A percentile compares a stretch with the other conserved stretches of the same genome.
These are phyloP conservation scores for Fagus crenata DNA, from an alignment of 306 rosid genomes.

Conservation along the genomic window DNA sequence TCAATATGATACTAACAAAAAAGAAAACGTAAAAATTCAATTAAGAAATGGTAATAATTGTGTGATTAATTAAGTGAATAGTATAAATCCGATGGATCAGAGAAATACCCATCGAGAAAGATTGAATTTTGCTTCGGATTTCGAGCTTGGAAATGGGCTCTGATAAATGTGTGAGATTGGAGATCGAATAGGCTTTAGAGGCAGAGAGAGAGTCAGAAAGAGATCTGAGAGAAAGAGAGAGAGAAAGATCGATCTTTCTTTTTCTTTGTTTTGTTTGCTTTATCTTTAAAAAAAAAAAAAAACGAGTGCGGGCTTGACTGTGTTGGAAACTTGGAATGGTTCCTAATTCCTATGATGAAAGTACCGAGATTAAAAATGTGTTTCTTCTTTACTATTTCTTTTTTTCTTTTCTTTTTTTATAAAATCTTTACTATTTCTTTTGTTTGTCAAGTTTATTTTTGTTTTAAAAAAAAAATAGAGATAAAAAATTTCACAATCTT, in stretches of 20 bases:
- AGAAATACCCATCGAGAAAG: conserved; percentile 22
- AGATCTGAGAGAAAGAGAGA: conserved; percentile 35
- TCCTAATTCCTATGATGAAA: too few relatives aligned
- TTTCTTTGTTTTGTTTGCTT: conserved; percentile 7
- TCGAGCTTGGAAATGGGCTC: conserved; percentile 27
- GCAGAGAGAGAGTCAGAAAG: conserved; percentile 20
- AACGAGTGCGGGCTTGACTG: too few relatives aligned
- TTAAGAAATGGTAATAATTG: conserved; percentile 18
- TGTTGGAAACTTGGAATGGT: too few relatives aligned
- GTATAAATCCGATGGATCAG: conserved; percentile 32
- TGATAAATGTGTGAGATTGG: conserved; percentile 26
- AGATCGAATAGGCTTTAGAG: conserved; percentile 28
- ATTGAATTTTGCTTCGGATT: conserved; percentile 45
- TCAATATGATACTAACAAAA: conserved; percentile 12
- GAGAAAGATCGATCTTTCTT: conserved; percentile 30
- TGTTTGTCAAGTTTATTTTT: too few relatives aligned
- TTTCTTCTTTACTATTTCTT: too few relatives aligned
- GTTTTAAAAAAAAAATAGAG: too few relatives aligned
- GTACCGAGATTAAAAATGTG: too few relatives aligned
- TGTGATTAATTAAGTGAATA: too few relatives aligned
- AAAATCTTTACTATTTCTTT: too few relatives aligned
- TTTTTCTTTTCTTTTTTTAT: too few relatives aligned
- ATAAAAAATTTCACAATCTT: too few relatives aligned
- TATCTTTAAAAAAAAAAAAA: too few relatives aligned
- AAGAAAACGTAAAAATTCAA: conserved; percentile 15